Percentiles rank a stretch among this genome's conserved stretches.
Evolutionary conservation across 768 basidiomycete species (phyloP).

Genomic region (Boletus tylopilopsis): DNA sequence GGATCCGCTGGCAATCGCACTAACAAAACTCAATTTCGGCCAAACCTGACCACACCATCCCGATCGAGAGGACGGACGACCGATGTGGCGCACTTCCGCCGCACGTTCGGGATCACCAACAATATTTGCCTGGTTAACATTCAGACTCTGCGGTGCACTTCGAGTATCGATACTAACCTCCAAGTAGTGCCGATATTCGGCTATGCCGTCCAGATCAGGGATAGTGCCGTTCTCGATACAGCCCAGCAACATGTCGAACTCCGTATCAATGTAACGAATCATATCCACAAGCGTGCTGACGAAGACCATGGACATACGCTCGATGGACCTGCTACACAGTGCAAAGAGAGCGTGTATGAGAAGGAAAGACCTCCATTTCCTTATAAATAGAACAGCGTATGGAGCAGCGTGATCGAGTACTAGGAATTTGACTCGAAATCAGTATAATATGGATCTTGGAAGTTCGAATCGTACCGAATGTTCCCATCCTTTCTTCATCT

Average conservation of each 20-base stretch:
- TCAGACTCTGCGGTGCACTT: neutral
- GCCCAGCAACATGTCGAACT: conserved; percentile 9
- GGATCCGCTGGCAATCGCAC: conserved; percentile 4
- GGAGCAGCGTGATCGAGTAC: conserved; percentile 5
- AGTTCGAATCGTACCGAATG: conserved; percentile 1
- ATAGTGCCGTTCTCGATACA: conserved; percentile 11
- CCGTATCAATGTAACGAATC: conserved; percentile 7
- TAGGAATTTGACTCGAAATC: neutral
- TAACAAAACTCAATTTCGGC: conserved; percentile 7
- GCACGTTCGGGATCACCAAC: conserved; percentile 4
- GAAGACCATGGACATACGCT: conserved; percentile 2
- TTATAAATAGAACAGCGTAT: conserved; percentile 1
- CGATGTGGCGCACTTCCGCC: conserved; percentile 8
- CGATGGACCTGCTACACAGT: conserved; percentile 1
- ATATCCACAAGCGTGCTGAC: conserved; percentile 12
- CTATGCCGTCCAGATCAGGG: conserved; percentile 3
- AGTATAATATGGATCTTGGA: neutral
- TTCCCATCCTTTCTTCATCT: conserved; percentile 3
- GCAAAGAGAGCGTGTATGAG: no score
- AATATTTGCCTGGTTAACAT: neutral
- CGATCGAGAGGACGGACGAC: conserved; percentile 6
- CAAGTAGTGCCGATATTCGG: neutral
- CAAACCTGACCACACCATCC: no score
- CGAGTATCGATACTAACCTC: neutral
- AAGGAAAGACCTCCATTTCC: conserved; percentile 8